Conservation (phyloP, 352 stramenopile species). For the Phytophthora niederhauseri region DNA sequence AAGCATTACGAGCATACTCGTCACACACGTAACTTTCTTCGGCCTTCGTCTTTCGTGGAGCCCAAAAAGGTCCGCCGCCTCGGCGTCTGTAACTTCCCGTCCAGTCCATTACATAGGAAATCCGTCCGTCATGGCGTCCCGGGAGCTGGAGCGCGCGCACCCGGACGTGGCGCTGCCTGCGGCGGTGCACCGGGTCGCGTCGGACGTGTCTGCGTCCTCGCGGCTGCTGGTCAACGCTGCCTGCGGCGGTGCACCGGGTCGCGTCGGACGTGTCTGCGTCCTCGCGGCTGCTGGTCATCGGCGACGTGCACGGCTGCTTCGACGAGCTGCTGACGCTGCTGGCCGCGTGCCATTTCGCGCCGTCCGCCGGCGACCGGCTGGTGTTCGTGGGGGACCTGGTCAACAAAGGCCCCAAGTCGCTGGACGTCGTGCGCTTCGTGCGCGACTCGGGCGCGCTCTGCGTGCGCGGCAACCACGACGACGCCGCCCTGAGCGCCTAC, state of each 20-base stretch:
- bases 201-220: constrained; percentile 34
- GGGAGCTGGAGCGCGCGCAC: constrained; percentile 29
- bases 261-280: constrained; percentile 34
- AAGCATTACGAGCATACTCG: too few relatives aligned
- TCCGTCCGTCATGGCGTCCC: constrained; percentile 10
- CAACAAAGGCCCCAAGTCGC: constrained; percentile 92
- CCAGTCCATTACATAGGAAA: too few relatives aligned
- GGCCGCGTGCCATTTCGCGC: constrained; percentile 46
- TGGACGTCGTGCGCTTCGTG: constrained; percentile 80
- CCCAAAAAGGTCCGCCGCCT: too few relatives aligned
- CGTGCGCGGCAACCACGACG: constrained; percentile 85
- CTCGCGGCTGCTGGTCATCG: constrained; percentile 81
- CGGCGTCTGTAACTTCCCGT: too few relatives aligned
- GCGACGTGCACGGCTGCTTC: constrained; percentile 93
- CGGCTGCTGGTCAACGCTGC: constrained; percentile 75
- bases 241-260: constrained; percentile 48
- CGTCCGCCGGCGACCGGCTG: constrained; percentile 56
- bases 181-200: constrained; percentile 47
- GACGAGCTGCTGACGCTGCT: constrained; percentile 82
- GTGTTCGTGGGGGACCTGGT: constrained; percentile 93
- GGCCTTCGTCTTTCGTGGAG: too few relatives aligned
- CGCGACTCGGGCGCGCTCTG: constrained; percentile 56
- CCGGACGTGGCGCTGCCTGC: constrained; percentile 54
- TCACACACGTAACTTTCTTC: too few relatives aligned
- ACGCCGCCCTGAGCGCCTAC: constrained; percentile 66